A percentile compares a stretch with the other conserved stretches of the same genome.
phyloP scores from a whole-genome alignment of 1,139 yeast genomes.

The Kurtzmaniella quercitrusa region DNA sequence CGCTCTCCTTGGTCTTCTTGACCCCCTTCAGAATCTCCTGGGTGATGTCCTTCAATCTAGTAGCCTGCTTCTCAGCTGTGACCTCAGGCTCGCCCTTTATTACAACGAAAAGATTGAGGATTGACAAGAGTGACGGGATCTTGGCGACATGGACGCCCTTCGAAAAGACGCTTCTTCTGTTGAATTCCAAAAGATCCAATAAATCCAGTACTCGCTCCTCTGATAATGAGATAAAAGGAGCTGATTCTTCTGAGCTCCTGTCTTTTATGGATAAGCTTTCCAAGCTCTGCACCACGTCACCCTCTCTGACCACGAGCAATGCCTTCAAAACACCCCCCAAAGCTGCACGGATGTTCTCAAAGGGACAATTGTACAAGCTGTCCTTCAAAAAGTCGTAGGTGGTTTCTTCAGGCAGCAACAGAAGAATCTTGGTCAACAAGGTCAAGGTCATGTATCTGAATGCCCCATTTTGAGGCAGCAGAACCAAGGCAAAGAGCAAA shows the following conservation, averaged over 20 bases:
- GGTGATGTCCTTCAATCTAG: conserved; percentile 19
- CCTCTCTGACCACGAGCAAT: conserved; percentile 29
- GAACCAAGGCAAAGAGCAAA: conserved; percentile 21
- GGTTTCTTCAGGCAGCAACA: conserved; percentile 50
- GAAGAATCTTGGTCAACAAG: conserved; percentile 51
- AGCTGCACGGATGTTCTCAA: conserved; percentile 52
- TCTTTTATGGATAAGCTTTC: conserved; percentile 1
- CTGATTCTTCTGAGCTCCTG: conserved; percentile 8
- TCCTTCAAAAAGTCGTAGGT: conserved; percentile 62
- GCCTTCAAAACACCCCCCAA: conserved; percentile 67
- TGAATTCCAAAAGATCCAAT: conserved; percentile 30
- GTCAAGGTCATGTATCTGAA: conserved; percentile 37
- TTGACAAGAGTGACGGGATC: conserved; percentile 46
- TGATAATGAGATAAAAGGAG: conserved; percentile 31
- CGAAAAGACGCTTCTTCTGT: conserved; percentile 29
- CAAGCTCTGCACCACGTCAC: background rate
- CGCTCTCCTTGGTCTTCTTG: conserved; percentile 12
- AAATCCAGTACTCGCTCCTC: conserved; percentile 35
- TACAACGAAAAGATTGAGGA: conserved; percentile 51
- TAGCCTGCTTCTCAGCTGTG: conserved; percentile 11
- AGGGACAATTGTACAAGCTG: conserved; percentile 67
- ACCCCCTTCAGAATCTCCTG: conserved; percentile 13
- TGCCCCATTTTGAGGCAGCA: conserved; percentile 11
- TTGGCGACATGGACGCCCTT: conserved; percentile 19
- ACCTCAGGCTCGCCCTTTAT: conserved; percentile 25